Percentiles rank a stretch among this genome's conserved stretches.
phyloP scores from a whole-genome alignment of 768 basidiomycete genomes.

The Naganishia kalamii region DNA sequence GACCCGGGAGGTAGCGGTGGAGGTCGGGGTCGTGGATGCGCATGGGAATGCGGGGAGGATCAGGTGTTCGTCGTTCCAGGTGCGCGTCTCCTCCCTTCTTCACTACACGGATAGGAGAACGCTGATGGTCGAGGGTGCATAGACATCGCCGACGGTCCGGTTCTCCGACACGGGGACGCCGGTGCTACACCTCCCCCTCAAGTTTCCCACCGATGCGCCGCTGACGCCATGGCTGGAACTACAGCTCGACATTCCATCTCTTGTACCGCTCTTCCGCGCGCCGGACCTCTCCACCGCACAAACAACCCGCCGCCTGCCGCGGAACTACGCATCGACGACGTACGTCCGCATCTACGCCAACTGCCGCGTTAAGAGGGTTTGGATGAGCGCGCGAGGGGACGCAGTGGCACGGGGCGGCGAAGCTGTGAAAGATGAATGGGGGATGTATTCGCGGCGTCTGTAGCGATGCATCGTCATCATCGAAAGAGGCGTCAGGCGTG shows the following conservation, averaged over 20 bases:
- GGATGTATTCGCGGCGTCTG: conserved; percentile 27
- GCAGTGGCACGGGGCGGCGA: conserved; percentile 27
- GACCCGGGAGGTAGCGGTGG: conserved; percentile 30
- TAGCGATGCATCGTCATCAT: no score
- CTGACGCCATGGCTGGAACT: conserved; percentile 40
- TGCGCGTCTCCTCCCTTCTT: conserved; percentile 13
- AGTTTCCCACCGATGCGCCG: conserved; percentile 23
- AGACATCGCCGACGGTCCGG: conserved; percentile 30
- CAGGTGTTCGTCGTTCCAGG: conserved; percentile 33
- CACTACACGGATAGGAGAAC: not conserved
- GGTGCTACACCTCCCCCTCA: conserved; percentile 39
- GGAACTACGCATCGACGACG: conserved; percentile 27
- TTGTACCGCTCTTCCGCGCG: conserved; percentile 33
- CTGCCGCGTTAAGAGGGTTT: conserved; percentile 39
- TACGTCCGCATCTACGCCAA: conserved; percentile 44
- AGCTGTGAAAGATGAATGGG: conserved; percentile 34
- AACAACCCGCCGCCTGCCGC: conserved; percentile 27
- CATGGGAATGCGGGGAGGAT: conserved; percentile 34
- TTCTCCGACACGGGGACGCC: conserved; percentile 27
- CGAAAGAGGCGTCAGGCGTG: no score
- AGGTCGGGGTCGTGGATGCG: conserved; percentile 36
- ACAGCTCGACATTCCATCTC: conserved; percentile 26
- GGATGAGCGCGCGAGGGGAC: conserved; percentile 37
- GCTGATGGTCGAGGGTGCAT: not conserved
- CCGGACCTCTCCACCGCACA: not conserved